These are phyloP conservation scores for Echeveria elegans DNA, from an alignment of 164 flowering plant species.

Conservation along the genomic window DNA sequence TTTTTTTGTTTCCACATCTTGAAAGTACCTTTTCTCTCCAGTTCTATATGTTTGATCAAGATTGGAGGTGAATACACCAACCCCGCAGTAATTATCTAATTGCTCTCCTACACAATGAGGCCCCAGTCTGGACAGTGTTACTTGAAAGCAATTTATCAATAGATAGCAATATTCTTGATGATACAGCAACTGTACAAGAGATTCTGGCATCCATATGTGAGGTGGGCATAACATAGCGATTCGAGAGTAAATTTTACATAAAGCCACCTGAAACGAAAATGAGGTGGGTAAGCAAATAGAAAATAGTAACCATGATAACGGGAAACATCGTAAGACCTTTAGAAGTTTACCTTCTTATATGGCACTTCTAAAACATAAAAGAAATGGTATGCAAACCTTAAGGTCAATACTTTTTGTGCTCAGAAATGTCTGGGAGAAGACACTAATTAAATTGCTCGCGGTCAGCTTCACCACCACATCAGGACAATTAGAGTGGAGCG, in stretches of 20 bases:
- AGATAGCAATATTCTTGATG: constrained; percentile 42
- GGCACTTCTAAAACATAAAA: constrained; percentile 5
- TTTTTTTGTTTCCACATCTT: constrained; percentile 22
- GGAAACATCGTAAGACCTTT: background rate
- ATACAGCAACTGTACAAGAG: constrained; percentile 43
- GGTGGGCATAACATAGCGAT: constrained; percentile 71
- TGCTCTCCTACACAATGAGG: constrained; percentile 38
- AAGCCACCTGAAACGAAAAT: constrained; percentile 48
- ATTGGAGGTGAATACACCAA: constrained; percentile 12
- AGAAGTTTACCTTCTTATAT: constrained; percentile 5
- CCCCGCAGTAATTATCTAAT: constrained; percentile 8
- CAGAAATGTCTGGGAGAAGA: constrained; percentile 43
- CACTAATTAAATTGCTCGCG: constrained; percentile 45
- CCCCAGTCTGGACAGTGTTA: constrained; percentile 50
- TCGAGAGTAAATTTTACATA: constrained; percentile 62
- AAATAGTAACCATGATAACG: background rate
- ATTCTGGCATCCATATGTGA: constrained; percentile 72
- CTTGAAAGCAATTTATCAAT: constrained; percentile 59
- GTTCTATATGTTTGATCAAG: constrained; percentile 22
- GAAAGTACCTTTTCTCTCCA: constrained; percentile 53
- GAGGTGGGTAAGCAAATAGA: background rate
- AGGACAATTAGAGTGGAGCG: constrained; percentile 55
- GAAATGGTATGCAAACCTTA: constrained; percentile 39
- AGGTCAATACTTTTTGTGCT: constrained; percentile 69
- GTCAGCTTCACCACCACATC: constrained; percentile 64